Conservation (phyloP, 257 asterid species). For the Solanum verrucosum region DNA sequence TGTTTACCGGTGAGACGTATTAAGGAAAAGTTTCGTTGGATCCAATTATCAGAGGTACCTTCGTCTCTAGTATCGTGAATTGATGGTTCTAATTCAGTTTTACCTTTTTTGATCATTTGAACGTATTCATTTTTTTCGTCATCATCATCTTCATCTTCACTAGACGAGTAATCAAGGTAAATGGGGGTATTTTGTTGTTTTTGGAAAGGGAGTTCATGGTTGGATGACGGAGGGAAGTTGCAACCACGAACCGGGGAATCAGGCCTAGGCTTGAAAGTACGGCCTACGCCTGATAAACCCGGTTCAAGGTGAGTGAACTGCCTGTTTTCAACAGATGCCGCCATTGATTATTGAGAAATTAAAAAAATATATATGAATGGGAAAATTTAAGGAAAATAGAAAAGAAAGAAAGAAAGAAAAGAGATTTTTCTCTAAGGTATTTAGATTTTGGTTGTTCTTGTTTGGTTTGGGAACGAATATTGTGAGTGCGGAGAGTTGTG, state of each 20-base stretch:
- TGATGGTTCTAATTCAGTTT: conserved; percentile 60
- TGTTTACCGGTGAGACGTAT: conserved; percentile 92
- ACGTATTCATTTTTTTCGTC: conserved; percentile 16
- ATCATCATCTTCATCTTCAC: conserved; percentile 39
- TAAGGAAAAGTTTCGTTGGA: conserved; percentile 62
- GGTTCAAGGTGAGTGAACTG: conserved; percentile 42
- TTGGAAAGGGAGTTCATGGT: conserved; percentile 8
- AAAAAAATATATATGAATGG: neutral
- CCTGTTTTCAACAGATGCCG: conserved; percentile 70
- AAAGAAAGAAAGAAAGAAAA: neutral
- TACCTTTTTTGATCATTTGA: conserved; percentile 27
- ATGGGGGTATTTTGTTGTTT: neutral
- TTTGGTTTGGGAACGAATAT: conserved; percentile 2
- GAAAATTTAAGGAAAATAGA: neutral
- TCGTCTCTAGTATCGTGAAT: conserved; percentile 55
- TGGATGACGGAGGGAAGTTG: conserved; percentile 21
- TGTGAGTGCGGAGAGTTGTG: neutral
- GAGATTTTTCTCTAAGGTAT: too few relatives aligned
- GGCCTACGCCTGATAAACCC: conserved; percentile 13
- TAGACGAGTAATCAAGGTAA: conserved; percentile 24
- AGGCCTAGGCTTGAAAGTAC: conserved; percentile 40
- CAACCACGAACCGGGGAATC: conserved; percentile 53
- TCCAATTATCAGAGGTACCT: conserved; percentile 72
- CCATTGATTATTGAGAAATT: conserved; percentile 29
- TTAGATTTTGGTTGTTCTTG: neutral